Evolutionary conservation across 164 flowering plant species (phyloP).

Genomic region (Dillenia turbinata): DNA sequence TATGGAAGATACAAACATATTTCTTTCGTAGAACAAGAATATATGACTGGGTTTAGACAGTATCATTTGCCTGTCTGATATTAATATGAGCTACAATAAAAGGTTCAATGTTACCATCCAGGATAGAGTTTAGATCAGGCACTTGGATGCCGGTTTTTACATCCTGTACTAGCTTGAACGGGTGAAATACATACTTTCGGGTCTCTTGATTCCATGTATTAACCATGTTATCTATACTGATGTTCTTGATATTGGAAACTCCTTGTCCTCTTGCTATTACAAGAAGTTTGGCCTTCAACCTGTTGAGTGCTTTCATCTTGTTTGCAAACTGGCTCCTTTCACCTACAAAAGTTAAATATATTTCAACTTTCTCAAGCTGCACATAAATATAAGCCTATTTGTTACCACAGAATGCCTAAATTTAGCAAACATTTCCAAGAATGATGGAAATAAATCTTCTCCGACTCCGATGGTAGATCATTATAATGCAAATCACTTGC

Average conservation of each 20-base stretch:
- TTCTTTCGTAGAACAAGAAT: not conserved
- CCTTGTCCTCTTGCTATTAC: slow-evolving; percentile 51
- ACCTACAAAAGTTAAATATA: slow-evolving; percentile 33
- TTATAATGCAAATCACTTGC: no score
- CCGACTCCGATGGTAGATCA: no score
- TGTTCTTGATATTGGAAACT: slow-evolving; percentile 32
- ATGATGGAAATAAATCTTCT: no score
- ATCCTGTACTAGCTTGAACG: slow-evolving; percentile 71
- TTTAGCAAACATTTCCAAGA: no score
- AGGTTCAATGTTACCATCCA: slow-evolving; percentile 77
- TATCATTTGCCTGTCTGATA: slow-evolving; percentile 41
- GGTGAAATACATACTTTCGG: slow-evolving; percentile 59
- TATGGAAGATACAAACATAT: no score
- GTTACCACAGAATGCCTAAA: no score
- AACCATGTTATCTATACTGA: slow-evolving; percentile 30
- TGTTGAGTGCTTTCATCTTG: slow-evolving; percentile 73
- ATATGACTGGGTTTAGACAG: not conserved
- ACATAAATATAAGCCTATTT: no score
- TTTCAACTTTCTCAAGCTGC: no score
- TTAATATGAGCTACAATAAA: slow-evolving; percentile 66
- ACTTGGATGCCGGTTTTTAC: slow-evolving; percentile 64
- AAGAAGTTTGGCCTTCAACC: slow-evolving; percentile 72
- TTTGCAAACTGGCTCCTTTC: slow-evolving; percentile 81
- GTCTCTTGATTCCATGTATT: slow-evolving; percentile 39
- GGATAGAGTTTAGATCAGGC: slow-evolving; percentile 55